Evolutionary conservation across 108 stramenopile genomes (phyloP), one percentile per base, ranked within the genome.

Genomic region (Licmophora abbreviata): DNA sequence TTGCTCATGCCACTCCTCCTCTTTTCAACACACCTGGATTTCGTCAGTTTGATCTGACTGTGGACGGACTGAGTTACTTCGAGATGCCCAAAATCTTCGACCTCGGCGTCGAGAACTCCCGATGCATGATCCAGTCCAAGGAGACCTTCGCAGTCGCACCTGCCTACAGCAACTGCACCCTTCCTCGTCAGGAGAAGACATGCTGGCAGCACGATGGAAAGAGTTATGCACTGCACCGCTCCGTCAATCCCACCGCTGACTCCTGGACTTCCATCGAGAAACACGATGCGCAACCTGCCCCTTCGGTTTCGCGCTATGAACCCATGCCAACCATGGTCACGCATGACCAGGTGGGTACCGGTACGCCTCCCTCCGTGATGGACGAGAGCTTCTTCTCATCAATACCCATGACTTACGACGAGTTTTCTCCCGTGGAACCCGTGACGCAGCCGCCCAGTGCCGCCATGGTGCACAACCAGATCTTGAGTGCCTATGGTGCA

Each of bases 21-120:
- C 44, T 62, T 12, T 48, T 44, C 10, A 54, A 58, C 17, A 47
- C 50, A 28, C 51, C 44, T 18, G 58, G 48, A 44, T 37, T 53
- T 20, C 55, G 64, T 24, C 81, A 79, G 47, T 88, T 82, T 65
- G 80, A 86, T 51, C 58, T 93, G 29, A 49, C 52, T 26, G 58
- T 93, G 30, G 85, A 88, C 46, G 86, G 86, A 5, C 54, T 69
- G 38, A 63, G 74, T 40, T 88, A 83, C 55, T 83, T 69, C 54
- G 64, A 77, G 18, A 67, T 93, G 62, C 91, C 86, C 30, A 65
- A 74, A 36, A 71, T 93, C 25, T 93, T 55, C 56, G 75, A 93
- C 56, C 60, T 93, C 22, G 91, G 85, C 3, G 26, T 56, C 17
- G 29, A 23, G 9, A 9, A 20, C 20, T 6, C 11, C 11, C 5